phyloP scores from a whole-genome alignment of 345 rosid species.

The Zanthoxylum bungeanum region DNA sequence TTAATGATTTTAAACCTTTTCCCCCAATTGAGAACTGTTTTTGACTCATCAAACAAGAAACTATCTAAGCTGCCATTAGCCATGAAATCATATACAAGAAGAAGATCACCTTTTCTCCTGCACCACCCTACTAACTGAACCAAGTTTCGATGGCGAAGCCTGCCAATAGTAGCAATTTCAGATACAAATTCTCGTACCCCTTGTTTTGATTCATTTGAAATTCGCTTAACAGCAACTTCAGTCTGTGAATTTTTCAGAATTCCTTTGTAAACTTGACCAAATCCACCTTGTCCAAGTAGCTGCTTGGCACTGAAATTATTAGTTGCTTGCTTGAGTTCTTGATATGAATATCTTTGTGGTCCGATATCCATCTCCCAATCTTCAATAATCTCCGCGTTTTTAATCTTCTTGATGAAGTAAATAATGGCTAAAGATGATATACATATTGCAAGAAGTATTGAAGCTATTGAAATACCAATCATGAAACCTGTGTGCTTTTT shows the following conservation, averaged over 20 bases:
- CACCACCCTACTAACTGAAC: slow-evolving; percentile 89
- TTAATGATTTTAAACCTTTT: slow-evolving; percentile 67
- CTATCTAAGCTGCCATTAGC: no score
- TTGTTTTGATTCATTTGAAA: slow-evolving; percentile 76
- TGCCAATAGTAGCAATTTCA: slow-evolving; percentile 81
- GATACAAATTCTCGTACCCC: slow-evolving; percentile 83
- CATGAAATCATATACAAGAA: no score
- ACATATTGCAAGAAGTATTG: slow-evolving; percentile 21
- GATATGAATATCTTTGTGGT: slow-evolving; percentile 64
- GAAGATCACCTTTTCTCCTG: slow-evolving; percentile 47
- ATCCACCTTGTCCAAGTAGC: slow-evolving; percentile 81
- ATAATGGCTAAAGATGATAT: slow-evolving; percentile 3
- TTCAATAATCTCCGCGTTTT: slow-evolving; percentile 61
- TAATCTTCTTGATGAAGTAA: slow-evolving; percentile 35
- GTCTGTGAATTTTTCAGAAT: slow-evolving; percentile 40
- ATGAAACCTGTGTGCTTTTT: slow-evolving; percentile 28
- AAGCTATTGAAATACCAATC: slow-evolving; percentile 32
- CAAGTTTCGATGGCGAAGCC: slow-evolving; percentile 83
- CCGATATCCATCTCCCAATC: slow-evolving; percentile 81
- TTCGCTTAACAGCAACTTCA: slow-evolving; percentile 72
- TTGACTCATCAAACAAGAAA: slow-evolving; percentile 56
- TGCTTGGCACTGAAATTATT: slow-evolving; percentile 59
- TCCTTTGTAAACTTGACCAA: slow-evolving; percentile 80
- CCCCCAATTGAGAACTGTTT: slow-evolving; percentile 57
- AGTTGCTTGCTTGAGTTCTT: slow-evolving; percentile 73